Conservation (phyloP, 305 asterid species). For the Andrographis paniculata region DNA sequence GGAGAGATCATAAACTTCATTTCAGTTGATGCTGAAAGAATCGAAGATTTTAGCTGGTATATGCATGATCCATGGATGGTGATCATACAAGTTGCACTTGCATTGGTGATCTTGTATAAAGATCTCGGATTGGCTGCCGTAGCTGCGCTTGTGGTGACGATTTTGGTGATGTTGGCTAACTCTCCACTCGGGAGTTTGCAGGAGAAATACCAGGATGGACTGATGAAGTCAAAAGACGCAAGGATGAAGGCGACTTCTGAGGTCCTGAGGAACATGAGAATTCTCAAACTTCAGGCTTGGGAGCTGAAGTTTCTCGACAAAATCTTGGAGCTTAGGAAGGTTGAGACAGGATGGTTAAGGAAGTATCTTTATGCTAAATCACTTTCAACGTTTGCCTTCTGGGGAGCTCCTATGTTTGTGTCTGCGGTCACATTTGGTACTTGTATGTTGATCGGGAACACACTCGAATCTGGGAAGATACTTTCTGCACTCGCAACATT, state of each 20-base stretch:
- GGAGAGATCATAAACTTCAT: slow-evolving; percentile 82
- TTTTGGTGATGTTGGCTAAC: slow-evolving; percentile 58
- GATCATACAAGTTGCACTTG: slow-evolving; percentile 42
- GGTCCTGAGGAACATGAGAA: slow-evolving; percentile 80
- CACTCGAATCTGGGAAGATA: slow-evolving; percentile 79
- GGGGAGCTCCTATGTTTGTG: slow-evolving; percentile 72
- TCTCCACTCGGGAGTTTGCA: slow-evolving; percentile 55
- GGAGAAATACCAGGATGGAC: slow-evolving; percentile 53
- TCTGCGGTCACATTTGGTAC: slow-evolving; percentile 62
- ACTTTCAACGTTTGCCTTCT: slow-evolving; percentile 39
- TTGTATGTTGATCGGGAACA: slow-evolving; percentile 61
- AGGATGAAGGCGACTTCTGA: slow-evolving; percentile 91
- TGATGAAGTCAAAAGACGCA: slow-evolving; percentile 70
- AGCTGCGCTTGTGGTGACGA: slow-evolving; percentile 43
- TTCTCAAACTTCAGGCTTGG: slow-evolving; percentile 91
- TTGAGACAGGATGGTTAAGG: slow-evolving; percentile 64
- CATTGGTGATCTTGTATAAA: slow-evolving; percentile 45
- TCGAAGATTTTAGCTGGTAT: slow-evolving; percentile 62
- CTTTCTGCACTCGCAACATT: slow-evolving; percentile 83
- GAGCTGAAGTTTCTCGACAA: slow-evolving; percentile 67
- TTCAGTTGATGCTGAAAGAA: slow-evolving; percentile 79
- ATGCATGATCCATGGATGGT: slow-evolving; percentile 81
- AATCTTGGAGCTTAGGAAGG: slow-evolving; percentile 43
- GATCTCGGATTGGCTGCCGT: slow-evolving; percentile 68
- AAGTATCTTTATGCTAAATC: slow-evolving; percentile 46